Base-by-base conservation (phyloP, 2,329 filamentous ascomycete genomes). In the Scedosporium boydii region DNA sequence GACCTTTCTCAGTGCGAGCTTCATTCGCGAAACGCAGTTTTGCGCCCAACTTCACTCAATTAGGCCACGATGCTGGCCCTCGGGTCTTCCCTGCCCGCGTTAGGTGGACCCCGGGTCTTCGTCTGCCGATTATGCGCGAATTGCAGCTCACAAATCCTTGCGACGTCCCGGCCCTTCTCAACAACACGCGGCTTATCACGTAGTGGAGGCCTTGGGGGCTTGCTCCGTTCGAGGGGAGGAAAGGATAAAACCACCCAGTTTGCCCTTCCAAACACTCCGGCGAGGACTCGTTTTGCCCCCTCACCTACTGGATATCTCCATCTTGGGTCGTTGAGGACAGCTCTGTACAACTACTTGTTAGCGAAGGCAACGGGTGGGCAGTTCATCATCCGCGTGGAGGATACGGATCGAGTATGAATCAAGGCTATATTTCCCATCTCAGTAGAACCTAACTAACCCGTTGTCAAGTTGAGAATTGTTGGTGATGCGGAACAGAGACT, bases 241-340 rank as follows among this genome's bases (percentile, higher is more conserved):
- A 55, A 55, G 51, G 60, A 57, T 21, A 62, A 27, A 53, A 42
- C 48, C 6, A 21, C 57, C 18, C 46, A 58, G 18, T 65, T 62
- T 42, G 64, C 66, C 72, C 77, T 84, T 16, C 82, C 85, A 29
- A 75, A 77, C 29, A 74, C 71, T 6, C 88, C 89, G 56, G 66
- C 68, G 9, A 65, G 68, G 27, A 70, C 95, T 18, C 87, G 95
- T 57, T 99, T 99, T 74, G 95, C 96, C 1, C 95, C 95, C 0
- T 98, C 95, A 1, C 95, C 95, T 0, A 99, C 95, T 0, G 95
- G 95, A 1, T 93, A 93, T 69, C 81, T 99, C 26, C 95, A 99
- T 75, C 80, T 99, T 12, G 95, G 95, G 3, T 96, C 93, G 0
- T 75, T 99, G 42, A 83, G 95, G 63, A 99, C 95, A 0, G 96